A percentile compares a stretch with the other conserved stretches of the same genome.
Conservation (phyloP, 1,284 basidiomycete species). For the Boletus semigastroideus region DNA sequence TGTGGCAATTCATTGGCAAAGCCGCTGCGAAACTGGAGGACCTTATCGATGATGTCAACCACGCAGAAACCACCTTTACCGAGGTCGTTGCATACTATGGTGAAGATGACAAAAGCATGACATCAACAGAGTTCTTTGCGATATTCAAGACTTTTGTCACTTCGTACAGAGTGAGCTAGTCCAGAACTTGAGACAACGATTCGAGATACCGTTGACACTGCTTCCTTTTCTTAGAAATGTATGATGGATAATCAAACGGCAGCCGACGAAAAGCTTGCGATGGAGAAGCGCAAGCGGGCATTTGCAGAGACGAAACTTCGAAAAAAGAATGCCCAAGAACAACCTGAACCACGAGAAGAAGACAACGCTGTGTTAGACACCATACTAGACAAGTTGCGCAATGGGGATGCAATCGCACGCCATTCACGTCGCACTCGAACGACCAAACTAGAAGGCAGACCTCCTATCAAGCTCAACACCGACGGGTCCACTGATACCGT, state of each 20-base stretch:
- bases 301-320: conserved; percentile 62
- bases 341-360: conserved; percentile 48
- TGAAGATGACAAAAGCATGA: conserved; percentile 83
- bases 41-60: conserved; percentile 80
- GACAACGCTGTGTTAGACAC: conserved; percentile 69
- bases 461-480: conserved; percentile 36
- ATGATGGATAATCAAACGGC: conserved; percentile 71
- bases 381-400: conserved; percentile 70
- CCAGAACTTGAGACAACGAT: not conserved
- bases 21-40: conserved; percentile 77
- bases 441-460: conserved; percentile 36
- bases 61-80: conserved; percentile 76
- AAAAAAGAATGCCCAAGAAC: conserved; percentile 52
- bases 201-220: conserved; percentile 1
- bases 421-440: conserved; percentile 55
- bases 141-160: conserved; percentile 95
- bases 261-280: conserved; percentile 62
- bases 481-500: conserved; percentile 32
- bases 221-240: conserved; percentile 67
- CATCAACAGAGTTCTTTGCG: conserved; percentile 87
- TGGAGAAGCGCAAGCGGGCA: conserved; percentile 64
- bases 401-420: conserved; percentile 62
- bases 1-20: conserved; percentile 84
- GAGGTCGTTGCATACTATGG: conserved; percentile 89
- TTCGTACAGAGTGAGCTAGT: conserved; percentile 70